Evolutionary conservation across 108 stramenopile genomes (phyloP), one percentile per base, ranked within the genome.

Genomic region (Poteriospumella lacustris): DNA sequence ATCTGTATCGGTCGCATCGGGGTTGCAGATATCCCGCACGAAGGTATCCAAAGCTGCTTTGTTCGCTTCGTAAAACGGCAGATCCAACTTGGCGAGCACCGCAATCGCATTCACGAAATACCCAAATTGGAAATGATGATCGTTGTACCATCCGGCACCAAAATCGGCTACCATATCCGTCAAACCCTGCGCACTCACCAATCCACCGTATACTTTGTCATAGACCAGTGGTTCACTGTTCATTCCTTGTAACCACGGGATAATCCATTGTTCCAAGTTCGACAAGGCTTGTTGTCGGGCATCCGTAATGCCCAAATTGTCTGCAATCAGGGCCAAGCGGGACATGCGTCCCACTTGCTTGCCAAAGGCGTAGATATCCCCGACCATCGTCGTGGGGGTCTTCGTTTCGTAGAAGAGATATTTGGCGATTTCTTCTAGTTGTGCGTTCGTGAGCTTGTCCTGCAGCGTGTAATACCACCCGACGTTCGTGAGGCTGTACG

Each of bases 51-150:
- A 41, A 28, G 76, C 81, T 9, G 34, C 26, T 69, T 77, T 59
- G 82, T 83, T 78, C 44, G 80, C 64, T 3, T 58, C 39, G 78
- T 78, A 77, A 42, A 78, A 84, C 36, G 24, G 72, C 2, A 76
- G 80, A 1, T 76, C 58, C 24, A 80, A 42, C 26, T 56, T 42
- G 44, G 75, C 42, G 31, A 83, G 28, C 5, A 85, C 80, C 0
- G 84, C 82, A 29, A 68, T 78, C 36, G 86, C 67, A 73, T 85
- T 78, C 9, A 86, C 39, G 43, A 83, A 12, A 52, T 86, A 86
- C 39, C 86, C 86, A 76, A 85, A 85, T 43, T 87, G 86, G 59
- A 83, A 87, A 15, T 84, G 84, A 39, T 86, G 86, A 59, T 85
- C 86, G 44, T 83, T 85, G 58, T 87, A 87, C 0, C 38, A 76